Base-by-base conservation (phyloP, 768 basidiomycete species). In the Suillus bovinus region DNA sequence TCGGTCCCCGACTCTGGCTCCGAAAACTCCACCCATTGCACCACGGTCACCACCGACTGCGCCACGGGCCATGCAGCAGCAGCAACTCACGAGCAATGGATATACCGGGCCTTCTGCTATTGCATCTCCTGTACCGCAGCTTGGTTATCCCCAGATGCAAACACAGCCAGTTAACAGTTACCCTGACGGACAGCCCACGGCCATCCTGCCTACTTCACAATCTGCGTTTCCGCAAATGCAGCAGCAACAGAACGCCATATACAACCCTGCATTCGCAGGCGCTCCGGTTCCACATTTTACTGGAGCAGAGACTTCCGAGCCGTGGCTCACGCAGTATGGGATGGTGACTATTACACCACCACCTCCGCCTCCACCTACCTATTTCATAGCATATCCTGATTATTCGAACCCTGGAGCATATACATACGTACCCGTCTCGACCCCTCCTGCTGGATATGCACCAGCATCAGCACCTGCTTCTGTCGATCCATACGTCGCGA, bases 61-160 rank as follows among this genome's bases (percentile, higher is more conserved):
- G 4, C 55, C 55, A 39, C 55, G 55, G 17, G 55, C 55, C 38
- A 56, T 56, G 55, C 55, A 56, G n/a, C 52, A 53, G 20, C 55
- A 29, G 17, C 55, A 56, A 17, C 10, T 56, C 39, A 11, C 38
- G 38, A 56, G 16, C 6, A 56, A 56, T 56, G 55, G 10, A 34
- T 39, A 39, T 56, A 24, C 24, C 3, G 54, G 34, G 9, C 22
- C 54, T 55, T 55, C 54, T 8, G 24, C 16, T 55, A 55, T 55
- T 38, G 54, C 38, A 39, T 56, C 24, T 24, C 38, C 55, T 39
- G 38, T 56, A 56, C 38, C 17, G 17, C 55, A 56, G 33, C 55
- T 38, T 56, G 24, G 24, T 13, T 27, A 39, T 39, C 36, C 55
- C 20, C 55, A 56, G 38, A 20, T 56, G 17, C 38, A 39, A 29